These are phyloP conservation scores for Fusarium marasasianum DNA, from an alignment of 2,329 filamentous ascomycete species.

Conservation along the genomic window DNA sequence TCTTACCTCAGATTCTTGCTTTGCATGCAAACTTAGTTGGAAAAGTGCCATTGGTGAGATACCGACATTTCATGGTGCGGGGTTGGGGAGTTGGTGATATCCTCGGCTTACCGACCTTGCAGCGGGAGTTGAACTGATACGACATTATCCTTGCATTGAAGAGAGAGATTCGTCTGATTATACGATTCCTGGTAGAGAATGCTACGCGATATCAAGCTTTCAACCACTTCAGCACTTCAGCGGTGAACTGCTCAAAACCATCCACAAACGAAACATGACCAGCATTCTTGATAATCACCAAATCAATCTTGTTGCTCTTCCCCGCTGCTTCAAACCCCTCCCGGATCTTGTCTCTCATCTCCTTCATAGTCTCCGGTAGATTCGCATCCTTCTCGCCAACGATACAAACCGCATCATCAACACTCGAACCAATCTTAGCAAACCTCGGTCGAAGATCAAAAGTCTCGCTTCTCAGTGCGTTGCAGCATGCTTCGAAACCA, in stretches of 20 bases:
- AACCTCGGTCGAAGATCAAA: constrained; percentile 54
- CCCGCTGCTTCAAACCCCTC: constrained; percentile 42
- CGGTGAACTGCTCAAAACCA: constrained; percentile 46
- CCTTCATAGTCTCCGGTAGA: constrained; percentile 51
- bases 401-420: constrained; percentile 50
- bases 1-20: background rate
- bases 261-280: constrained; percentile 54
- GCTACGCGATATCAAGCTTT: background rate
- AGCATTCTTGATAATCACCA: constrained; percentile 49
- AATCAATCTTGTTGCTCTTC: constrained; percentile 41
- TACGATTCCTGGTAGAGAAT: no score
- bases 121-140: background rate
- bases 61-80: background rate
- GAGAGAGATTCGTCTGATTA: no score
- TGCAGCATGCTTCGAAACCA: constrained; percentile 54
- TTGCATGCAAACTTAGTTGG: background rate
- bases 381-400: constrained; percentile 55
- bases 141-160: background rate
- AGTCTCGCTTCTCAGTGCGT: constrained; percentile 48
- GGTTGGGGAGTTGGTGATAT: background rate
- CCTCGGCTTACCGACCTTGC: background rate
- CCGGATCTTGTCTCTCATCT: constrained; percentile 50
- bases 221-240: constrained; percentile 14
- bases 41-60: background rate
- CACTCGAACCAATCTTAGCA: constrained; percentile 45